phyloP scores from a whole-genome alignment of 345 rosid genomes.

The Moricandia moricandioides region DNA sequence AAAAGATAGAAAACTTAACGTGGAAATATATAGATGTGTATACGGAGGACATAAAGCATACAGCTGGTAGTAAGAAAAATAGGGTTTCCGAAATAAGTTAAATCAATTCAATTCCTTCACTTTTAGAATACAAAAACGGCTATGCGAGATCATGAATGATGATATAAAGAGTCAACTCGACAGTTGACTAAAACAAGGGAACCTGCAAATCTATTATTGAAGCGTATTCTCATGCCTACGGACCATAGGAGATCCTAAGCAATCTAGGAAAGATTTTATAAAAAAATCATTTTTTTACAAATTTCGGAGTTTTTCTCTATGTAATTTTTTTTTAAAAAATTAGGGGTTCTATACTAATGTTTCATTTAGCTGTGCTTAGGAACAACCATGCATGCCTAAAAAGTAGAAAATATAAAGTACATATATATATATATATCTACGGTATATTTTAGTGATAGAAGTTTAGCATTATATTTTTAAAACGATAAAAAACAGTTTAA shows the following conservation, averaged over 20 bases:
- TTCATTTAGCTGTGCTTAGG: too few relatives aligned
- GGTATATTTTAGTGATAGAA: too few relatives aligned
- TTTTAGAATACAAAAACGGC: background rate
- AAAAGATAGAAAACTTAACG: background rate
- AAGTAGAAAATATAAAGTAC: too few relatives aligned
- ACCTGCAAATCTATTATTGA: background rate
- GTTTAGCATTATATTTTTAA: too few relatives aligned
- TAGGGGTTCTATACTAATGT: too few relatives aligned
- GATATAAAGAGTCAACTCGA: background rate
- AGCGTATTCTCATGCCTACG: background rate
- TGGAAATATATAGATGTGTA: background rate
- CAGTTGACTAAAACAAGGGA: background rate
- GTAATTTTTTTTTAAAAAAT: too few relatives aligned
- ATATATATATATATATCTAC: too few relatives aligned
- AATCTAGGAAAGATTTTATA: too few relatives aligned
- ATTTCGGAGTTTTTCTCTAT: too few relatives aligned
- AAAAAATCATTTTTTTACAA: too few relatives aligned
- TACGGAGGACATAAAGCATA: background rate
- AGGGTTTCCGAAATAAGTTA: background rate
- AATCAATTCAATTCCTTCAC: background rate
- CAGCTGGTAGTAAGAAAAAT: background rate
- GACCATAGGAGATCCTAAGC: too few relatives aligned
- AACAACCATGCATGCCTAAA: too few relatives aligned
- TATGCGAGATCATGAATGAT: background rate
- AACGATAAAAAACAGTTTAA: background rate